Conservation (phyloP, 805 yeast species). For the Wickerhamiella qilinensis region DNA sequence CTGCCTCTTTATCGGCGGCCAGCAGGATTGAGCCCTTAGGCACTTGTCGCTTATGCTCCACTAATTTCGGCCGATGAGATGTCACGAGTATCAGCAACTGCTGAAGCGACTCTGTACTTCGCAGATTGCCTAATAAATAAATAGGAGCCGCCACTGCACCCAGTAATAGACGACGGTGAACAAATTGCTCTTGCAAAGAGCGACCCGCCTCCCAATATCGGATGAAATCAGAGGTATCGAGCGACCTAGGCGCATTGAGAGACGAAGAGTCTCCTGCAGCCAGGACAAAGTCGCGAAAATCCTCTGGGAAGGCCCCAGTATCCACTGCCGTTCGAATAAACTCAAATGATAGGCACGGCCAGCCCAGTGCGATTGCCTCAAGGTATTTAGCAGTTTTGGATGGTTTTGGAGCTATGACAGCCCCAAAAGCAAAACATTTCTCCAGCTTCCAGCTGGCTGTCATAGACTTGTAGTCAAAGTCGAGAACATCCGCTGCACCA, state of each 20-base stretch:
- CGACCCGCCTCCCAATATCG: constrained; percentile 10
- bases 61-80: constrained; percentile 6
- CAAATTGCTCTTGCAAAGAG: constrained; percentile 16
- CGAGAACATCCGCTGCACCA: constrained; percentile 5
- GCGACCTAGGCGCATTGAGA: constrained; percentile 20
- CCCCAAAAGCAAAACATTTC: not conserved
- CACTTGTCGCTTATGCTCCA: not conserved
- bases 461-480: constrained; percentile 1
- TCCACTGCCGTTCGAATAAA: constrained; percentile 38
- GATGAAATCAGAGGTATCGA: constrained; percentile 13
- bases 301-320: constrained; percentile 16
- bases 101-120: not conserved
- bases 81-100: constrained; percentile 8
- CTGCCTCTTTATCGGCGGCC: constrained; percentile 4
- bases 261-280: constrained; percentile 55
- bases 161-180: constrained; percentile 9
- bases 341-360: constrained; percentile 60
- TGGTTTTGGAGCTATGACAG: constrained; percentile 1
- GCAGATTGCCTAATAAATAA: constrained; percentile 7
- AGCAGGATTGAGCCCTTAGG: constrained; percentile 13
- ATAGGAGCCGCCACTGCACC: constrained; percentile 10
- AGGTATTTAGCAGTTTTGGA: constrained; percentile 49
- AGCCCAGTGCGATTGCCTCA: constrained; percentile 62
- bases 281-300: constrained; percentile 32
- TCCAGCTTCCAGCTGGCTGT: not conserved